Percentiles rank a stretch among this genome's conserved stretches.
These are phyloP conservation scores for Chaetomium cochliodes DNA, from an alignment of 495 filamentous ascomycete genomes.

Conservation along the genomic window DNA sequence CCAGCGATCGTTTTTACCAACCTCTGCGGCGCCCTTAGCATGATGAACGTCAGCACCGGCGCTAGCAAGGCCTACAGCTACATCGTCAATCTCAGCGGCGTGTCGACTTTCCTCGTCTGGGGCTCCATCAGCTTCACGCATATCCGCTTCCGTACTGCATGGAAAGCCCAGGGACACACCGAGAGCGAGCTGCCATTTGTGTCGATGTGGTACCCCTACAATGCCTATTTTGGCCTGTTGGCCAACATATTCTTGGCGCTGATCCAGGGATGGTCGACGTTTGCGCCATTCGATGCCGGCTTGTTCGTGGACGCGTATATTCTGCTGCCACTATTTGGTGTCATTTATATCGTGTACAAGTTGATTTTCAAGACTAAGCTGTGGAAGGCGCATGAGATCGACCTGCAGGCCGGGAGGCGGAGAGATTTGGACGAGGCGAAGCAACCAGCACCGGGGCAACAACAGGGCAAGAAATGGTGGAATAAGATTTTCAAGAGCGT, in stretches of 20 bases:
- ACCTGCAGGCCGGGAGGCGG: slow-evolving; percentile 59
- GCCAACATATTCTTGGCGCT: slow-evolving; percentile 64
- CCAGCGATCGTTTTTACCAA: slow-evolving; percentile 62
- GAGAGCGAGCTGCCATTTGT: slow-evolving; percentile 56
- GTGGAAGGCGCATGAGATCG: slow-evolving; percentile 55
- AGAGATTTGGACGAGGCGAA: slow-evolving; percentile 45
- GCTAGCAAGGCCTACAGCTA: slow-evolving; percentile 56
- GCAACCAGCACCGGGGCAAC: slow-evolving; percentile 22
- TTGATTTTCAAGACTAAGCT: slow-evolving; percentile 56
- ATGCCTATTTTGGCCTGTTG: slow-evolving; percentile 58
- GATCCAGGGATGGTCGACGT: slow-evolving; percentile 59
- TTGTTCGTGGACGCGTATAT: slow-evolving; percentile 69
- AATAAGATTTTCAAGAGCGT: slow-evolving; percentile 28
- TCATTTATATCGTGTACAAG: slow-evolving; percentile 61
- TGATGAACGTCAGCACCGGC: slow-evolving; percentile 60
- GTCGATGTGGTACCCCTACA: slow-evolving; percentile 60
- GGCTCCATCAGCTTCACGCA: slow-evolving; percentile 62
- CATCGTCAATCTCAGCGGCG: slow-evolving; percentile 51
- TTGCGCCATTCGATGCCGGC: slow-evolving; percentile 56
- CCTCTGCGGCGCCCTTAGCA: slow-evolving; percentile 63
- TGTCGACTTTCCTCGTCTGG: slow-evolving; percentile 70
- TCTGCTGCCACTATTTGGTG: slow-evolving; percentile 60
- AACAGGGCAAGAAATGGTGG: slow-evolving; percentile 28
- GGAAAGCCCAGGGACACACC: slow-evolving; percentile 55
- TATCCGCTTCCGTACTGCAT: slow-evolving; percentile 62